Evolutionary conservation across 306 rosid species (phyloP).

Genomic region (Medicago lupulina): DNA sequence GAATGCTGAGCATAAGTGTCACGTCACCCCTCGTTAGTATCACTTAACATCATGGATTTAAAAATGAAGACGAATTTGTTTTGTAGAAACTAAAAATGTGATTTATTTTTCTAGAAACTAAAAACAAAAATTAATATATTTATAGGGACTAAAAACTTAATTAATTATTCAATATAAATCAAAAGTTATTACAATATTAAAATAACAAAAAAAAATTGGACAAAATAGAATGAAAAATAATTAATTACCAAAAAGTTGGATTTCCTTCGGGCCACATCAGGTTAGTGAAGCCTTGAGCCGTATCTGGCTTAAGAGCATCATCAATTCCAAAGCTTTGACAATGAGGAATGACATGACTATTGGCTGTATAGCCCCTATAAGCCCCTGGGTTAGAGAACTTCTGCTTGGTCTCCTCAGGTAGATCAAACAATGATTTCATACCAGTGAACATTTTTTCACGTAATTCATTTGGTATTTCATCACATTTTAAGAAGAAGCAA

Average conservation of each 20-base stretch:
- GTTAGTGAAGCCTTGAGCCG: constrained; percentile 45
- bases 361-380: constrained; percentile 49
- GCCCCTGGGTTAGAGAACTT: constrained; percentile 41
- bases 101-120: no score
- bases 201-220: neutral
- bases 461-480: constrained; percentile 4
- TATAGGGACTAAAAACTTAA: no score
- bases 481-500: constrained; percentile 37
- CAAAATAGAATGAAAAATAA: neutral
- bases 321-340: constrained; percentile 59
- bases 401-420: constrained; percentile 59
- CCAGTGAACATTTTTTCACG: constrained; percentile 40
- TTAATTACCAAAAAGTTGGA: constrained; percentile 47
- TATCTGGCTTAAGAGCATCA: constrained; percentile 2
- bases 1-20: no score
- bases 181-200: no score
- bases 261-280: constrained; percentile 71
- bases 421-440: constrained; percentile 53
- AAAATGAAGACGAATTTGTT: no score
- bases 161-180: no score
- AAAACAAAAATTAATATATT: no score
- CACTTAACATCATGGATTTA: no score
- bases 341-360: constrained; percentile 36
- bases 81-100: no score
- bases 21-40: no score